A percentile compares a stretch with the other conserved stretches of the same genome.
phyloP scores from a whole-genome alignment of 179 eudicot genomes.

The Camellia oleifera region DNA sequence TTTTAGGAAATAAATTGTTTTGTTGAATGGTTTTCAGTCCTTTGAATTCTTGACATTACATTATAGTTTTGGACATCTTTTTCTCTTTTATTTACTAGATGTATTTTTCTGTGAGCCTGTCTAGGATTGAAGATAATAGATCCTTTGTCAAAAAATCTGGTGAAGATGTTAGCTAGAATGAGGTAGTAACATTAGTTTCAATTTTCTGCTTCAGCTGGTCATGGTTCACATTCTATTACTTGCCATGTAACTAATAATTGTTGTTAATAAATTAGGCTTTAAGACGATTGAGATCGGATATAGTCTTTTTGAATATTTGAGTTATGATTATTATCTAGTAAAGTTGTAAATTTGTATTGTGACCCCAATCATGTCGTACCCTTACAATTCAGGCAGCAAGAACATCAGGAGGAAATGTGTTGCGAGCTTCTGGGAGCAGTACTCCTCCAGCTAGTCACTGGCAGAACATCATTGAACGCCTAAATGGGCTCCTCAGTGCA shows the following conservation, averaged over 20 bases:
- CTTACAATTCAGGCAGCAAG: constrained; percentile 6
- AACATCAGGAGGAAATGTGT: not conserved
- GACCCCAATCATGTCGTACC: not conserved
- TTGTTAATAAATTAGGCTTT: not conserved
- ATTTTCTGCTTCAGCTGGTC: not conserved
- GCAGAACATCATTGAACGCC: constrained; percentile 49
- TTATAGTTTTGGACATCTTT: not conserved
- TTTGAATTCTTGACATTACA: not conserved
- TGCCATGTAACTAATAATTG: not conserved
- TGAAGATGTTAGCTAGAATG: not conserved
- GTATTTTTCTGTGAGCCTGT: not conserved
- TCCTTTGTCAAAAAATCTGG: no score
- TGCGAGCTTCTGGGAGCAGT: not conserved
- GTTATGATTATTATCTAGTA: not conserved
- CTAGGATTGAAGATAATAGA: not conserved
- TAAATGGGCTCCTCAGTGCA: constrained; percentile 51
- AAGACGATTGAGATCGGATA: no score
- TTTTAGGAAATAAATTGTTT: not conserved
- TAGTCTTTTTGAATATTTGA: no score
- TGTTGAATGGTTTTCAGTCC: not conserved
- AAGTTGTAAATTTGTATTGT: not conserved
- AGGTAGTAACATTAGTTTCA: not conserved
- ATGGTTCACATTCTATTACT: not conserved
- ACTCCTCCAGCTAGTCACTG: constrained; percentile 41
- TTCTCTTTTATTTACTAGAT: not conserved